These are phyloP conservation scores for Balakata baccata DNA, from an alignment of 345 rosid genomes.

Conservation along the genomic window DNA sequence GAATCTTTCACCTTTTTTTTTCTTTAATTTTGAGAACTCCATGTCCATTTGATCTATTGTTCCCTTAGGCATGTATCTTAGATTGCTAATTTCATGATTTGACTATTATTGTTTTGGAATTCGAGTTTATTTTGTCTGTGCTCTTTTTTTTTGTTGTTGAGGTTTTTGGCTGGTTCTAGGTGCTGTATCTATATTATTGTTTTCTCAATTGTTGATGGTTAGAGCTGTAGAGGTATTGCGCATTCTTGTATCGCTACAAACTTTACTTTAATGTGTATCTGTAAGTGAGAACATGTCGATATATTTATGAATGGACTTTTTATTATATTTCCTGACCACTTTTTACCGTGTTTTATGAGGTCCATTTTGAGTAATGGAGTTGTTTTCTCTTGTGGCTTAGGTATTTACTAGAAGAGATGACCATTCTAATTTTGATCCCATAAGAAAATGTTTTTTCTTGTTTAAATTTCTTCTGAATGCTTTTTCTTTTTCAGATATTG, in stretches of 20 bases:
- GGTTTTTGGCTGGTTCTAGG: background rate
- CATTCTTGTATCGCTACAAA: background rate
- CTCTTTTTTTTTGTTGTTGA: background rate
- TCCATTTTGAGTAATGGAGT: constrained; percentile 1
- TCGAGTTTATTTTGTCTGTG: background rate
- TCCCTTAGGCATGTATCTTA: background rate
- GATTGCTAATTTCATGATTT: background rate
- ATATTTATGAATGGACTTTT: background rate
- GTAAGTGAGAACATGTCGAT: background rate
- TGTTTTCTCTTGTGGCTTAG: background rate
- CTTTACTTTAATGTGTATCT: background rate
- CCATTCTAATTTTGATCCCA: background rate
- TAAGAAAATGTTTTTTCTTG: background rate
- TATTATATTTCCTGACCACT: background rate
- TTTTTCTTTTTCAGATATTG: background rate
- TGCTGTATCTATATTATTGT: background rate
- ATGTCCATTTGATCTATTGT: background rate
- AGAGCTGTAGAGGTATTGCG: background rate
- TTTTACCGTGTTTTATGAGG: background rate
- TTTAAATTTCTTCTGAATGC: background rate
- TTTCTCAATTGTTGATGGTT: background rate
- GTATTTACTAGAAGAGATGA: background rate
- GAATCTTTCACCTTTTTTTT: background rate
- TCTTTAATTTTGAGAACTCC: background rate
- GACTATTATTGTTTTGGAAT: background rate